These are phyloP conservation scores for Neopestalotiopsis sp. DNA, from an alignment of 2,329 filamentous ascomycete genomes.

Conservation along the genomic window DNA sequence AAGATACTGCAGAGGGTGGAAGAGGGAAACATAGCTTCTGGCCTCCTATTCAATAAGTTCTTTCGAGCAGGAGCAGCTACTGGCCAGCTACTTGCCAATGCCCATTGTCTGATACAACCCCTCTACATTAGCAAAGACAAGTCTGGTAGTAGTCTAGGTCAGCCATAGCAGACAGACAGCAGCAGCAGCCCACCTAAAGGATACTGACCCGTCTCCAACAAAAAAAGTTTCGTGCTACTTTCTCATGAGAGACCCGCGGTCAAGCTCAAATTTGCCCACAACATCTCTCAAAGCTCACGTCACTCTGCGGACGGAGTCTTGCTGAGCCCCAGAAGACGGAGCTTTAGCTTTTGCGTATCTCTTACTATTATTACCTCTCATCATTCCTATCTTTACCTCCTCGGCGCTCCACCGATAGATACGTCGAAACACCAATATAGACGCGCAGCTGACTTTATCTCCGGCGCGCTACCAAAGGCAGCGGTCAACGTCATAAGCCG, in stretches of 20 bases:
- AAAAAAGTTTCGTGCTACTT: conserved; percentile 1
- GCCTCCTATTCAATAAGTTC: background rate
- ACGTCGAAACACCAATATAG: background rate
- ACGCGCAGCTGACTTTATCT: background rate
- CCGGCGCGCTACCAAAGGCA: background rate
- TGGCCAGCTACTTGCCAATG: background rate
- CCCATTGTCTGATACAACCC: background rate
- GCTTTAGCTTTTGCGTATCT: background rate
- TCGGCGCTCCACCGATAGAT: background rate
- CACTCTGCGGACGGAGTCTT: background rate
- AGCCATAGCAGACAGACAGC: too few relatives aligned
- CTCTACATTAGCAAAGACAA: background rate
- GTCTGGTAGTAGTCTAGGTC: too few relatives aligned
- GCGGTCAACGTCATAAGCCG: background rate
- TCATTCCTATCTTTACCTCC: background rate
- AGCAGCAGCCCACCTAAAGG: background rate
- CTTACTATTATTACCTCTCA: background rate
- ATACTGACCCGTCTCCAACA: background rate
- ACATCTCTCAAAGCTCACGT: background rate
- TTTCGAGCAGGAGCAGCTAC: background rate
- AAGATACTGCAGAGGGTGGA: background rate
- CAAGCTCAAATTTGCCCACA: background rate
- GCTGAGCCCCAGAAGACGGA: background rate
- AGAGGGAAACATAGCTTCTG: background rate
- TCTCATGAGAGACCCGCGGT: background rate